phyloP scores from a whole-genome alignment of 1,139 yeast species.

The Candida sanyaensis region DNA sequence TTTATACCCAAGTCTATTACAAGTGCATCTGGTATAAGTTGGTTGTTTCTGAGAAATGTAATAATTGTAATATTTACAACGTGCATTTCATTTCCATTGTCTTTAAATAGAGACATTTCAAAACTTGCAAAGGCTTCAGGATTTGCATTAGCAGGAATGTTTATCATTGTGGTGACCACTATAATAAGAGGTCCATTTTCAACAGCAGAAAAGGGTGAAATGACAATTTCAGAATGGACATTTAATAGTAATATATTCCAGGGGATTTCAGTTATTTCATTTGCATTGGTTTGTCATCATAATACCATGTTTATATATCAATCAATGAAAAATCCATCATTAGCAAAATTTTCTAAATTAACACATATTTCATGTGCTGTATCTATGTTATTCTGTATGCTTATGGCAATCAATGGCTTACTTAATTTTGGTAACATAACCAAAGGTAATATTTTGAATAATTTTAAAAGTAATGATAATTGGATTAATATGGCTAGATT shows the following conservation, averaged over 20 bases:
- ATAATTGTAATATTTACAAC: conserved; percentile 70
- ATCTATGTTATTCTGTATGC: conserved; percentile 75
- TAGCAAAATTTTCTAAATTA: conserved; percentile 69
- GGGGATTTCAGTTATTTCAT: conserved; percentile 88
- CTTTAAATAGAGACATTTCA: conserved; percentile 78
- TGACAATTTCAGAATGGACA: conserved; percentile 51
- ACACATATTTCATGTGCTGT: conserved; percentile 85
- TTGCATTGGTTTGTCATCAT: conserved; percentile 93
- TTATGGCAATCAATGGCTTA: conserved; percentile 82
- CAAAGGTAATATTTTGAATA: conserved; percentile 84
- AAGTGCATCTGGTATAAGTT: conserved; percentile 33
- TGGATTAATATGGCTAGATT: conserved; percentile 83
- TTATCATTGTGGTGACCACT: conserved; percentile 72
- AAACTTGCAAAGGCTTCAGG: conserved; percentile 88
- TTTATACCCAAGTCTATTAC: conserved; percentile 57
- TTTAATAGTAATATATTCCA: conserved; percentile 73
- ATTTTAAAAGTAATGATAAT: conserved; percentile 73
- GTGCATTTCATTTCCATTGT: conserved; percentile 79
- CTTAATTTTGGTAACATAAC: conserved; percentile 74
- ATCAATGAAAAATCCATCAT: conserved; percentile 73
- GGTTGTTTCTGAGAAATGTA: conserved; percentile 64
- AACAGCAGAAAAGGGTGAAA: conserved; percentile 47
- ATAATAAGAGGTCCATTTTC: conserved; percentile 71
- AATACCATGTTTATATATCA: conserved; percentile 88
- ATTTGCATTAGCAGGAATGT: conserved; percentile 83